Conservation (phyloP, 2,329 filamentous ascomycete genomes). For the Lecanicillium sp. region DNA sequence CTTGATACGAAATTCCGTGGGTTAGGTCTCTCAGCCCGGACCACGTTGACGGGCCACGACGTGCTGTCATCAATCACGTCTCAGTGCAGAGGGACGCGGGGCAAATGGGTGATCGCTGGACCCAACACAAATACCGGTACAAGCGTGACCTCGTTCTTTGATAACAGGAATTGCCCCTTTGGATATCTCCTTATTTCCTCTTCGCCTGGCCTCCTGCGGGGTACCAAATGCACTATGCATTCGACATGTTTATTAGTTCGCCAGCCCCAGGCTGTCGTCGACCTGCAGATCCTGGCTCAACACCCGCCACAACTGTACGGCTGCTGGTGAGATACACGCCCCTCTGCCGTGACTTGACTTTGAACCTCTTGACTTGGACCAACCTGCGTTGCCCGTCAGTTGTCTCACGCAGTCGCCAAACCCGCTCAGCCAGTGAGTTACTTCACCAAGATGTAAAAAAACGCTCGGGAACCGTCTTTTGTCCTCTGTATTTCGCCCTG, state of each 20-base stretch:
- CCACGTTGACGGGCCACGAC: not conserved
- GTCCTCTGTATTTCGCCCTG: too few species aligned
- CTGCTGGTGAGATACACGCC: conserved; percentile 8
- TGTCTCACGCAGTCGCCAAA: too few species aligned
- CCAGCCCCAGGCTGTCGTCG: conserved; percentile 1
- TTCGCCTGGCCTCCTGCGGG: not conserved
- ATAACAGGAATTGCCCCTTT: not conserved
- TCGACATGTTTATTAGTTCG: conserved; percentile 7
- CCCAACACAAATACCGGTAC: too few species aligned
- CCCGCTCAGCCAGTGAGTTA: too few species aligned
- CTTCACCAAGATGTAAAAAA: too few species aligned
- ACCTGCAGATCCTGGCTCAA: conserved; percentile 13
- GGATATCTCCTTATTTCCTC: not conserved
- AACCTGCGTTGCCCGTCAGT: not conserved
- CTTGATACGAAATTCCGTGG: conserved; percentile 1
- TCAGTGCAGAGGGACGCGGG: not conserved
- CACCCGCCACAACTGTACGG: conserved; percentile 9
- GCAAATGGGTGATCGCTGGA: not conserved
- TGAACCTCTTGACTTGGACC: not conserved
- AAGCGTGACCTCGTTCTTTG: not conserved
- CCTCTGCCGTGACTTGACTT: not conserved
- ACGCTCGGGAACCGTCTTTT: too few species aligned
- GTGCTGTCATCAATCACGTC: not conserved
- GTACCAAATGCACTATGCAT: conserved; percentile 3
- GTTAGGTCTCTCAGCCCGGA: conserved; percentile 1